Evolutionary conservation across 2,329 filamentous ascomycete genomes (phyloP), one percentile per base, ranked within the genome.

Genomic region (Stachybotrys echinatus): DNA sequence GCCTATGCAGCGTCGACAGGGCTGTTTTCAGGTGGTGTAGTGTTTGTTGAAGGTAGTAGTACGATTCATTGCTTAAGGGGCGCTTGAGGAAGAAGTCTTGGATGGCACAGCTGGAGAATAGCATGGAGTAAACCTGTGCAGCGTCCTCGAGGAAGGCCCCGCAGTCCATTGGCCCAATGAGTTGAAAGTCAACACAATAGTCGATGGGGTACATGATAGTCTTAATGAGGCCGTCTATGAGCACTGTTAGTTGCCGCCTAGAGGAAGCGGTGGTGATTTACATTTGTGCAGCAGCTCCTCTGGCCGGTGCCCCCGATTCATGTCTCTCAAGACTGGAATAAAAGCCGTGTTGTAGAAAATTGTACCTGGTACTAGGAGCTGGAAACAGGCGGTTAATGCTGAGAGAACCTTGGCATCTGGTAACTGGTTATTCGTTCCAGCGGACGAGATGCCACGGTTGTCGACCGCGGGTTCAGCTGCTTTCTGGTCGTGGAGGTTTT

Each of bases 41-140:
- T n/a, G 48, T 34, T 12, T 14, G 12, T 20, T 23, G 38, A 22
- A 45, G 27, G 12, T 40, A 20, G n/a, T 40, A 20, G 38, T 18
- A 40, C 2, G 38, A 3, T 4, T 18, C 17, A n/a, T 8, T 8
- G 38, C 38, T n/a, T n/a, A 37, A 23, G 4, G 23, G 23, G 4
- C 20, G 34, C 5, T 40, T 19, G 5, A 19, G 37, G 1, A 44
- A 6, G 14, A 44, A 39, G 12, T 50, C 48, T 12, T 27, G n/a
- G 23, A 37, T 43, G 3, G 44, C 46, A 7, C 23, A 44, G 46
- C 44, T 47, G n/a, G 44, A 38, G 31, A 48, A 50, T 10, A 54
- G 21, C 8, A 51, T 39, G n/a, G 49, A 50, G 27, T 50, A 38
- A n/a, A 50, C 18, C 21, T 49, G 50, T 2, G 47, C 50, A 1